Percentiles rank a stretch among this genome's conserved stretches.
phyloP scores from a whole-genome alignment of 768 basidiomycete species.

The Cystofilobasidium macerans region DNA sequence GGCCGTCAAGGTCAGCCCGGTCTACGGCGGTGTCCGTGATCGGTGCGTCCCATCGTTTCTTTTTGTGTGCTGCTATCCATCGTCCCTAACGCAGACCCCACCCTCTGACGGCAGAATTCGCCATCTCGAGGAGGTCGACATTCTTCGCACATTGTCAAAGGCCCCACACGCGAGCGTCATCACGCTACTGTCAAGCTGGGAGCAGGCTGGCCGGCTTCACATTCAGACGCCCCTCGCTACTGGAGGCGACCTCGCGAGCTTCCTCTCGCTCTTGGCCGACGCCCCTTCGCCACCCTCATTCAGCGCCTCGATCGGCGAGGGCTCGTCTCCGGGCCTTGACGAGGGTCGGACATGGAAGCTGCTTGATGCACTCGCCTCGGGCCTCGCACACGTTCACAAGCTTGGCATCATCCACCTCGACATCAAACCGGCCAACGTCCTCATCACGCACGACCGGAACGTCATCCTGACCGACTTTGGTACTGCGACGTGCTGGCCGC shows the following conservation, averaged over 20 bases:
- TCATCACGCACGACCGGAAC: constrained; percentile 70
- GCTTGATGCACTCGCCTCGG: constrained; percentile 66
- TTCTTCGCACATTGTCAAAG: constrained; percentile 58
- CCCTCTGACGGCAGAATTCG: constrained; percentile 42
- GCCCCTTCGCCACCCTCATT: neutral
- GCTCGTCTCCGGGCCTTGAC: constrained; percentile 47
- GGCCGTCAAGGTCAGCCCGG: constrained; percentile 15
- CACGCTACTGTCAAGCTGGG: constrained; percentile 87
- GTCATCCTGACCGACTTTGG: constrained; percentile 98
- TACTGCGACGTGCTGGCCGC: constrained; percentile 86
- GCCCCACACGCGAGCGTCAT: constrained; percentile 56
- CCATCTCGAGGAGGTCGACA: constrained; percentile 84
- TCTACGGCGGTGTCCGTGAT: constrained; percentile 5
- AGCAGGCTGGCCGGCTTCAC: constrained; percentile 52
- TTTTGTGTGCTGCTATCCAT: neutral
- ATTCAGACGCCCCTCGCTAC: constrained; percentile 92
- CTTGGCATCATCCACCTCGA: constrained; percentile 87
- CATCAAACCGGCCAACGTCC: constrained; percentile 92
- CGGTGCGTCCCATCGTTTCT: constrained; percentile 4
- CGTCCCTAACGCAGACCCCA: neutral
- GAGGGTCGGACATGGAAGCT: constrained; percentile 95
- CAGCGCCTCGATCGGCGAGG: neutral
- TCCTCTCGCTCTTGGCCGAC: constrained; percentile 50
- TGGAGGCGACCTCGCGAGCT: constrained; percentile 76
- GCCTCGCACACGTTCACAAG: constrained; percentile 76